Percentiles rank a stretch among this genome's conserved stretches.
phyloP scores from a whole-genome alignment of 164 flowering plant genomes.

The Piper longum region DNA sequence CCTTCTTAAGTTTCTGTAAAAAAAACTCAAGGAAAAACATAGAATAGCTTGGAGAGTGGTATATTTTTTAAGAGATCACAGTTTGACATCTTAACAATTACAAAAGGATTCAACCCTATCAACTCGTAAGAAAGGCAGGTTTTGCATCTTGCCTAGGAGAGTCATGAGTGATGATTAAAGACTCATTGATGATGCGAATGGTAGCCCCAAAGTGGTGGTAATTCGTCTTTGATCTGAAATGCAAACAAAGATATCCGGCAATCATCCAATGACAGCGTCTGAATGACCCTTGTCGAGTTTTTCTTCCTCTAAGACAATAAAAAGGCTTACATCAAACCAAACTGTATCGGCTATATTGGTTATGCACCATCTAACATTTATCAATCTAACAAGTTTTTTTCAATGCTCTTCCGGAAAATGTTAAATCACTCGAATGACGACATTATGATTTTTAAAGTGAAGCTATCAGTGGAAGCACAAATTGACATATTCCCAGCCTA shows the following conservation, averaged over 20 bases:
- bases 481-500: too few species aligned
- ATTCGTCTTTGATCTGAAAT: conserved; percentile 11
- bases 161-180: not conserved
- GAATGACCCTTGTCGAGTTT: too few species aligned
- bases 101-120: conserved; percentile 9
- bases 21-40: not conserved
- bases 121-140: conserved; percentile 9
- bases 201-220: conserved; percentile 2
- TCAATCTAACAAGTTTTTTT: too few species aligned
- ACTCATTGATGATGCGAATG: conserved; percentile 5
- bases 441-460: not conserved
- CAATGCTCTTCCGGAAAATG: too few species aligned
- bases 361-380: too few species aligned
- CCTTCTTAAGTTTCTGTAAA: not conserved
- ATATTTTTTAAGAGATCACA: not conserved
- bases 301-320: too few species aligned
- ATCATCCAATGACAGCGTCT: too few species aligned
- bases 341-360: too few species aligned
- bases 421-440: conserved; percentile 6
- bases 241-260: too few species aligned
- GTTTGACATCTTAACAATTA: conserved; percentile 13
- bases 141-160: conserved; percentile 15
- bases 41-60: not conserved
- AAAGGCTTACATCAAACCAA: too few species aligned
- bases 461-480: too few species aligned